Evolutionary conservation across 306 rosid genomes (phyloP).

Genomic region (Trichosanthes cucumerina): DNA sequence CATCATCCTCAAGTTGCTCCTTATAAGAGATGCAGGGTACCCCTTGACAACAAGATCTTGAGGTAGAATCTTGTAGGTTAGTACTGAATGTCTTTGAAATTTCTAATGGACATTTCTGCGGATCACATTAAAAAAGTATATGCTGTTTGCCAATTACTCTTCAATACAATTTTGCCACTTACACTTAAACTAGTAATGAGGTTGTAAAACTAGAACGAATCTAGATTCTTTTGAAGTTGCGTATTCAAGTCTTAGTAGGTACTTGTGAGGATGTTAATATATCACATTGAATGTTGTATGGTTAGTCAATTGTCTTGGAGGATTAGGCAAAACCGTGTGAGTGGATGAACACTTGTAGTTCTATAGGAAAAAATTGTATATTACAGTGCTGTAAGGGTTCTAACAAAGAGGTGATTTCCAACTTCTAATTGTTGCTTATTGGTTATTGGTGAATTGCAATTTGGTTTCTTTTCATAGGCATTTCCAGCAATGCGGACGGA

Average conservation of each 20-base stretch:
- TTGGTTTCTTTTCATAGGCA: slow-evolving; percentile 33
- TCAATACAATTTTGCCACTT: background rate
- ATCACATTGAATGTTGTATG: background rate
- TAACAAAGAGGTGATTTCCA: background rate
- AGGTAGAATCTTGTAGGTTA: background rate
- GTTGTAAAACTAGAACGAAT: background rate
- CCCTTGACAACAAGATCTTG: background rate
- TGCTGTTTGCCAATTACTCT: background rate
- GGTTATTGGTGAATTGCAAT: background rate
- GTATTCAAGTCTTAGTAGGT: background rate
- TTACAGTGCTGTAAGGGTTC: background rate
- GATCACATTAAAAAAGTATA: background rate
- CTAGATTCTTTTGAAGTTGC: background rate
- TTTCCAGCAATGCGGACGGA: slow-evolving; percentile 64
- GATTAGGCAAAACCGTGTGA: background rate
- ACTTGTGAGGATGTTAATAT: background rate
- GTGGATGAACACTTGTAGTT: background rate
- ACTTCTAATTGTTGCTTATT: background rate
- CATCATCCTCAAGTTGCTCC: background rate
- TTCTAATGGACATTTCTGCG: background rate
- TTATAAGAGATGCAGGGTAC: background rate
- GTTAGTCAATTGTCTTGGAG: background rate
- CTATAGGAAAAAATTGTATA: background rate
- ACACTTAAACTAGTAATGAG: background rate
- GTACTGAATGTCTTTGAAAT: background rate